These are phyloP conservation scores for Hymenoscyphus salicellus DNA, from an alignment of 2,329 filamentous ascomycete species.

Conservation along the genomic window DNA sequence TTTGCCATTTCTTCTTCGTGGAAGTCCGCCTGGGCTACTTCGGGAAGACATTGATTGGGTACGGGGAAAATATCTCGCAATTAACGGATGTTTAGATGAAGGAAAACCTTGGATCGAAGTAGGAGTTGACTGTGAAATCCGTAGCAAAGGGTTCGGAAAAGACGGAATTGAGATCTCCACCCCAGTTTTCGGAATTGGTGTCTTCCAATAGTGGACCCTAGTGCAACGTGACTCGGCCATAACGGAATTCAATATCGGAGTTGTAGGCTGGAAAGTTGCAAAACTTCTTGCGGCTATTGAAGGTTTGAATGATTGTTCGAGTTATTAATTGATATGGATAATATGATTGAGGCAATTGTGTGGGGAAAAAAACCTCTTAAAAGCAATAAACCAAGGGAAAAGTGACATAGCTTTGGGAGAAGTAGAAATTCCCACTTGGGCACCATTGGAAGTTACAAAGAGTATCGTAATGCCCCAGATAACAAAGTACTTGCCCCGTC, in stretches of 20 bases:
- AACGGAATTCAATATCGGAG: background rate
- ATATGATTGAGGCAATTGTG: background rate
- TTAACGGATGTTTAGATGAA: background rate
- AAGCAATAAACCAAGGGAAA: too few relatives aligned
- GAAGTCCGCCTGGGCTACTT: constrained; percentile 9
- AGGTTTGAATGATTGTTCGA: background rate
- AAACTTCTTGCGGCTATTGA: background rate
- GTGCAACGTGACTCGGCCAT: background rate
- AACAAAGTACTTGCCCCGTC: too few relatives aligned
- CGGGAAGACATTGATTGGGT: constrained; percentile 2
- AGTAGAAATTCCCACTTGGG: too few relatives aligned
- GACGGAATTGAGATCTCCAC: background rate
- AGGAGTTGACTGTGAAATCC: background rate
- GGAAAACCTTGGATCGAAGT: background rate
- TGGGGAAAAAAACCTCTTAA: background rate
- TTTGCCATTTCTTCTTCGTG: constrained; percentile 32
- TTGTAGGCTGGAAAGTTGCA: background rate
- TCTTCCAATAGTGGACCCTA: background rate
- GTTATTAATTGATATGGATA: background rate
- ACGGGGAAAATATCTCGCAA: background rate
- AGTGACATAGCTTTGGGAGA: too few relatives aligned
- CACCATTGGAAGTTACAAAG: too few relatives aligned
- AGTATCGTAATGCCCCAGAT: too few relatives aligned
- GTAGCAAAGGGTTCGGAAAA: background rate
- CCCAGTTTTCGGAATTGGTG: background rate